Evolutionary conservation across 495 filamentous ascomycete genomes (phyloP), one percentile per base, ranked within the genome.

Genomic region (Aspergillus kassunensis): DNA sequence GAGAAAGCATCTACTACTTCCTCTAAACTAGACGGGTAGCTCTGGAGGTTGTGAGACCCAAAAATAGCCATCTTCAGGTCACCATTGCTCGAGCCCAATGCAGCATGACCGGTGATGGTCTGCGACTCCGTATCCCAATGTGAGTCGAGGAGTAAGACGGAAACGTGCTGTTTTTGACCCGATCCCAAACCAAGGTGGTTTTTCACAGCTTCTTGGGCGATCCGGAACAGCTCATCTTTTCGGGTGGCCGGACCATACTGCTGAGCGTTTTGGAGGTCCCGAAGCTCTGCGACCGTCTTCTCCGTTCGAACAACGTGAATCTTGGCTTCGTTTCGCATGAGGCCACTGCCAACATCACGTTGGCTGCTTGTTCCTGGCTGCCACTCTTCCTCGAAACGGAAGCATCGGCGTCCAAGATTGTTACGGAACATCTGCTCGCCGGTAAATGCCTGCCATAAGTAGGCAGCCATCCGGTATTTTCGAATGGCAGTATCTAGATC

Each of bases 401-500:
- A 96, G 39, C 83, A 87, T 19, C 91, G 80, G 21, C 91, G 80
- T 3, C 90, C 90, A 46, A 96, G 79, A 39, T 83, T 85, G 66
- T 92, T 86, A 51, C 90, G 87, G 66, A 80, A 86, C 91, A 96
- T 96, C 63, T 97, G 90, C 62, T 96, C 90, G 11, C 87, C 89
- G 0, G 91, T 97, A 61, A 93, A 96, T 7, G 90, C 89, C 65
- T 96, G 91, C 91, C 91, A 97, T 2, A 97, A 77, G 64, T 96
- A 95, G 15, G 90, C 91, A 19, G 90, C 85, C 83, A 90, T 95
- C 47, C 90, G 80, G 60, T 89, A 95, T 66, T 96, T 96, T 49
- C 80, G 79, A 56, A 93, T 79, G 0, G 91, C 91, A 11, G 76
- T 82, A 2, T 92, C 86, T 25, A 96, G 60, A 2, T 78, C 80